Base-by-base conservation (phyloP, 495 filamentous ascomycete species). In the Achaetomiella virescens region DNA sequence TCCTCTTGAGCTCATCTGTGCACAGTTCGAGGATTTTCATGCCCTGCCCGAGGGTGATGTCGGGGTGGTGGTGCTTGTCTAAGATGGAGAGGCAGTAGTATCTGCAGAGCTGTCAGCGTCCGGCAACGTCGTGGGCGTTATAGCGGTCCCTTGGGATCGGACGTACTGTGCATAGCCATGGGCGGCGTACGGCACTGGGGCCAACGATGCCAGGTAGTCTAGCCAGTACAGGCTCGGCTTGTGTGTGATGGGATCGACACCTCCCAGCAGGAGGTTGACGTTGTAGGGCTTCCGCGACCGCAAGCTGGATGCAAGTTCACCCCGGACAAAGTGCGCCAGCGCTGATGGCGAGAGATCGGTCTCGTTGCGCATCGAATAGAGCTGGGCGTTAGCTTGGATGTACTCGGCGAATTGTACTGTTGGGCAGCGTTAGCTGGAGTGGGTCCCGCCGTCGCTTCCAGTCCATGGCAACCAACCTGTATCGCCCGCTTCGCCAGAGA, bases 371-470 rank as follows among this genome's bases (percentile, higher is more conserved):
- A 97, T 99, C 60, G 88, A 89, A 74, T 99, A 99, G 67, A 99
- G 87, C 72, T 92, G 88, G 65, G 95, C 85, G 69, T 99, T 97
- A 60, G 93, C 95, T 83, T 97, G 91, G 74, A 97, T 91, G 76
- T 90, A 97, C 78, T 99, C 93, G 65, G 93, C 90, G 71, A 99
- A 99, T 84, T 99, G 93, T 47, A 97, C 93, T 95, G 70, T 59
- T 42, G 35, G 42, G 35, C 48, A 57, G 42, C 11, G 61, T 78
- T 63, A 76, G 71, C 64, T 10, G 17, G 27, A 21, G 15, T 46
- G 40, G 33, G 8, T 52, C 29, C 27, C 3, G 0, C 14, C 27
- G 12, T 37, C 35, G 40, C 35, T 54, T 12, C 33, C 27, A 3
- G 11, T 20, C 36, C 21, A 25, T 29, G 44, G 14, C 15, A 14